Evolutionary conservation across 805 yeast genomes (phyloP).

Genomic region (Lipomyces orientalis): DNA sequence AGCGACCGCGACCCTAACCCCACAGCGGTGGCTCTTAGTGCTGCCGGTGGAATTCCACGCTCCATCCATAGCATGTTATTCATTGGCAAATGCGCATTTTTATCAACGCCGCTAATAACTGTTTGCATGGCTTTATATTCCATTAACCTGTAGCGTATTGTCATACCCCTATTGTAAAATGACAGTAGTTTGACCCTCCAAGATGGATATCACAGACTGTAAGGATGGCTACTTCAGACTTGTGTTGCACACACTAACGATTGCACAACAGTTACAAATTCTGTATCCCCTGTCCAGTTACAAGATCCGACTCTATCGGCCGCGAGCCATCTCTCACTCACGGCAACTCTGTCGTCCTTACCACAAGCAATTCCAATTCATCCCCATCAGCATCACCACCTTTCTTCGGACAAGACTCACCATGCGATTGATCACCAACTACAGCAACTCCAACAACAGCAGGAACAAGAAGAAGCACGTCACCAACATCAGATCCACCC

Average conservation of each 20-base stretch:
- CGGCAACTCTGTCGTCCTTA: slow-evolving; percentile 11
- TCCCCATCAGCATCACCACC: slow-evolving; percentile 15
- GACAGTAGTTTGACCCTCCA: background rate
- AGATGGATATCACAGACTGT: slow-evolving; percentile 30
- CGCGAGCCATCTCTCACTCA: slow-evolving; percentile 23
- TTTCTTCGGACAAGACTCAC: slow-evolving; percentile 13
- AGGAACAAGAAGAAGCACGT: slow-evolving; percentile 9
- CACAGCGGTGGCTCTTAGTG: background rate
- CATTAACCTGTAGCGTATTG: background rate
- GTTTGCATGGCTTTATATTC: background rate
- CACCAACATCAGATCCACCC: slow-evolving; percentile 8
- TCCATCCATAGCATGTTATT: background rate
- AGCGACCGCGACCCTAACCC: background rate
- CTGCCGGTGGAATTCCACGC: background rate
- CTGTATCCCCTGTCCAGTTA: slow-evolving; percentile 28
- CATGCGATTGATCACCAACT: slow-evolving; percentile 26
- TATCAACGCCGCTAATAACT: background rate
- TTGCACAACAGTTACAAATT: slow-evolving; percentile 15
- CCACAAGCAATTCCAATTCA: slow-evolving; percentile 17
- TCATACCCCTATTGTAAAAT: background rate
- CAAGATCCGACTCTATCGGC: slow-evolving; percentile 22
- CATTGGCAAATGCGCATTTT: background rate
- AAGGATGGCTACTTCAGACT: background rate
- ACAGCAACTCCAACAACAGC: slow-evolving; percentile 22
- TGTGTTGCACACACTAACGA: background rate